Evolutionary conservation across 129 eudicot species (phyloP), one percentile per base, ranked within the genome.

Genomic region (Ambrosia trifida): DNA sequence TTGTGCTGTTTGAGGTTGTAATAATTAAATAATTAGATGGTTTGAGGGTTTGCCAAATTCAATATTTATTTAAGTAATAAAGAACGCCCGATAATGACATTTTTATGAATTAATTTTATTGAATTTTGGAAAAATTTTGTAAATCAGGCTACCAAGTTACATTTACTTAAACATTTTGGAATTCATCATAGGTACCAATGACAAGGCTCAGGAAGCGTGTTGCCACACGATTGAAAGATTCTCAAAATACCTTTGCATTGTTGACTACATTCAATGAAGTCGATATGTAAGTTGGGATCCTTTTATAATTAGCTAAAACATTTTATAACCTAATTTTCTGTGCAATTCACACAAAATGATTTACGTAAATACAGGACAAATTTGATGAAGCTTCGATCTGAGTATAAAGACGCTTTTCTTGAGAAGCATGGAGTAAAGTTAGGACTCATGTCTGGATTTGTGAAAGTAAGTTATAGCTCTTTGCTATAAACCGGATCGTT

Each of bases 351-450:
- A 5, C 65, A 13, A n/a, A 20, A n/a, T 40, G 45, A 60, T 12
- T 3, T 62, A 65, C 19, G 16, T 53, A 28, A 14, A 38, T 30
- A 14, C 59, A 85, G 90, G 90, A 82, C 90, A 43, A 85, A 85
- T 63, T 57, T 85, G 62, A 85, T 85, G 90, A 85, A 82, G 72
- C 90, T 85, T 44, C 90, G 90, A 20, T 79, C 90, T 4, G 90
- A 85, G 51, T 85, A 85, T 73, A 85, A 85, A 77, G 90, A 85
- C 4, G 90, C 90, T 46, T 85, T 85, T 56, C 38, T 77, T 64
- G 90, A 85, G 79, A 85, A 85, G 77, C 90, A 85, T 85, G 90
- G 90, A 51, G 90, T 85, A 38, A 85, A 85, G 79, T 68, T 85
- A 72, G 90, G 90, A 66, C 82, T 85, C 79, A 85, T 85, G 90